Conservation (phyloP, 1,284 basidiomycete species). For the Cutaneotrichosporon spelunceum region DNA sequence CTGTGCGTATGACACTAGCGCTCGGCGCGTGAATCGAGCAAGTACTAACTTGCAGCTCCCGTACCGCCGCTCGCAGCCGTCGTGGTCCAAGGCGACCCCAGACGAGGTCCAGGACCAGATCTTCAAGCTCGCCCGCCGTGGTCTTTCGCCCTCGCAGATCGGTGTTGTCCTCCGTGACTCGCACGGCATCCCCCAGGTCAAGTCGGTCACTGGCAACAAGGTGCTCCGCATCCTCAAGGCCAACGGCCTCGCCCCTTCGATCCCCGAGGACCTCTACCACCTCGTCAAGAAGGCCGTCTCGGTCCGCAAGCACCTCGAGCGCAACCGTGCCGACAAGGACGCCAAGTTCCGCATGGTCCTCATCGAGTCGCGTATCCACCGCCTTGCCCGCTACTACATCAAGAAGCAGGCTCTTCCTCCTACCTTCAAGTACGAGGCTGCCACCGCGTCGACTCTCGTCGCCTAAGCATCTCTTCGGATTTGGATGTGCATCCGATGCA, state of each 20-base stretch:
- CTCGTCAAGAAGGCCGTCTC: constrained; percentile 99
- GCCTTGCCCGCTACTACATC: constrained; percentile 94
- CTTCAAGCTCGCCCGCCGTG: constrained; percentile 95
- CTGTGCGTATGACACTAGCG: constrained; percentile 41
- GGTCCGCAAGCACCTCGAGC: constrained; percentile 97
- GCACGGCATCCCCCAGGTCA: constrained; percentile 92
- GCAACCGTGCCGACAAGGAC: constrained; percentile 96
- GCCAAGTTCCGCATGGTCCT: constrained; percentile 97
- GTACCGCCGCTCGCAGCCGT: constrained; percentile 89
- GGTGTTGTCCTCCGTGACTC: constrained; percentile 98
- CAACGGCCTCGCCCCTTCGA: constrained; percentile 90
- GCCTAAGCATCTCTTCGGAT: constrained; percentile 38
- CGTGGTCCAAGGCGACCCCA: constrained; percentile 94
- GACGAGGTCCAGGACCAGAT: constrained; percentile 96
- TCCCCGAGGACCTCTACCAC: constrained; percentile 99
- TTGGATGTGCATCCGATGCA: background rate
- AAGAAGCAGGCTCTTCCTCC: constrained; percentile 95
- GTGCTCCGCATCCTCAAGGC: constrained; percentile 97
- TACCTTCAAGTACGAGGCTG: constrained; percentile 96
- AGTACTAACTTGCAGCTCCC: constrained; percentile 59
- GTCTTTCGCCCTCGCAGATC: constrained; percentile 95
- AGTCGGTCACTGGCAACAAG: constrained; percentile 98
- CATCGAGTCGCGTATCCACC: constrained; percentile 98
- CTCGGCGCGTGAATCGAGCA: too few relatives aligned
- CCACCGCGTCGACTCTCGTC: constrained; percentile 68